Conservation (phyloP, 768 basidiomycete genomes). For the Lactifluus echinatus region DNA sequence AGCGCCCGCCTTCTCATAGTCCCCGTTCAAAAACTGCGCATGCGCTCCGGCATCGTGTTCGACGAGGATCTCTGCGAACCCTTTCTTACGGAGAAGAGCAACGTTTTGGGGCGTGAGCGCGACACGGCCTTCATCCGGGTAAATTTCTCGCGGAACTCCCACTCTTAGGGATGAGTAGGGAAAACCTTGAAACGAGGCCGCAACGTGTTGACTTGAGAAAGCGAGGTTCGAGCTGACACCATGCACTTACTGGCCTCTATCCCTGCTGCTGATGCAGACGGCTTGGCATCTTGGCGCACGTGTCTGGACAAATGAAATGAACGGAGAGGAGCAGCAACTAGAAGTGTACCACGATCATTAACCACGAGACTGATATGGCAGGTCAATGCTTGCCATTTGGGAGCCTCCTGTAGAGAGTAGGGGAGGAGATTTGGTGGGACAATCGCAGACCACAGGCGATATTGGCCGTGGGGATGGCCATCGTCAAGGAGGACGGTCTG, state of each 20-base stretch:
- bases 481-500: conserved; percentile 9
- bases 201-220: background rate
- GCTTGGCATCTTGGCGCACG: background rate
- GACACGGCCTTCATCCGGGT: conserved; percentile 71
- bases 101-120: conserved; percentile 76
- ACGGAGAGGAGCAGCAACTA: conserved; percentile 3
- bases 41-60: conserved; percentile 61
- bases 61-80: conserved; percentile 64
- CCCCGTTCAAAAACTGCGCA: conserved; percentile 75
- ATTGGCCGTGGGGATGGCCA: conserved; percentile 10
- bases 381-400: background rate
- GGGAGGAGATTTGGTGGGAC: background rate
- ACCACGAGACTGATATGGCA: background rate
- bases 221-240: background rate
- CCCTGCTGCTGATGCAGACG: background rate
- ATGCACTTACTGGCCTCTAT: conserved; percentile 13
- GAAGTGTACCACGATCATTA: background rate
- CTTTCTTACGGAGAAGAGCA: conserved; percentile 70
- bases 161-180: conserved; percentile 69
- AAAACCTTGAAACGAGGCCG: conserved; percentile 29
- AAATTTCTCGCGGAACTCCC: conserved; percentile 71
- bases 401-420: conserved; percentile 1
- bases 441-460: conserved; percentile 4
- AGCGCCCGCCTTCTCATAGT: conserved; percentile 72
- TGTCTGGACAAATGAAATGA: conserved; percentile 9